phyloP scores from a whole-genome alignment of 371 early-diverging fungal species.

The Mortierella sp. region DNA sequence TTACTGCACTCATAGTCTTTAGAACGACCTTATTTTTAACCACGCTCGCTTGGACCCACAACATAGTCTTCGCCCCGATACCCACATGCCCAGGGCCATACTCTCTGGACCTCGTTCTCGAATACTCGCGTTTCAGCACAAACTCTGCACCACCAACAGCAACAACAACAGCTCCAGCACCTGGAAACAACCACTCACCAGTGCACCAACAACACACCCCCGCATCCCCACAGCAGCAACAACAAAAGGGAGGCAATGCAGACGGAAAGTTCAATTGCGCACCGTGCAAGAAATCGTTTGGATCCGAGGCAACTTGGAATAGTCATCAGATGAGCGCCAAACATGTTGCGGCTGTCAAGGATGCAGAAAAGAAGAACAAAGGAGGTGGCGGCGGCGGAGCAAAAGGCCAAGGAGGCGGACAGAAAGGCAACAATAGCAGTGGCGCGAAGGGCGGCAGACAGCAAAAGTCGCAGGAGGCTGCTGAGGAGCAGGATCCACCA shows the following conservation, averaged over 20 bases:
- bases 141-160: not conserved
- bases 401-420: conserved; percentile 18
- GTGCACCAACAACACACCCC: not conserved
- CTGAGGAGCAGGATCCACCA: conserved; percentile 28
- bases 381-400: not conserved
- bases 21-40: not conserved
- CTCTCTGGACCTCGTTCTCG: conserved; percentile 32
- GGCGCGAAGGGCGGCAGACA: conserved; percentile 11
- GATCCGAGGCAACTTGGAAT: conserved; percentile 54
- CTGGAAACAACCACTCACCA: not conserved
- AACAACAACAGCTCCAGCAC: conserved; percentile 15
- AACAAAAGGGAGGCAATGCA: not conserved
- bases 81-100: conserved; percentile 36
- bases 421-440: not conserved
- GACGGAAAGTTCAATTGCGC: conserved; percentile 40
- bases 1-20: not conserved
- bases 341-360: conserved; percentile 51
- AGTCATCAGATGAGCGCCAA: conserved; percentile 56
- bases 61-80: conserved; percentile 41
- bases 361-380: conserved; percentile 35
- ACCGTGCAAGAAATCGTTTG: conserved; percentile 54
- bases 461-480: not conserved
- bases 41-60: not conserved
- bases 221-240: not conserved
- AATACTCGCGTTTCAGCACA: conserved; percentile 33